Base-by-base conservation (phyloP, 371 early-diverging fungal genomes). In the Actinomortierella wolfii region DNA sequence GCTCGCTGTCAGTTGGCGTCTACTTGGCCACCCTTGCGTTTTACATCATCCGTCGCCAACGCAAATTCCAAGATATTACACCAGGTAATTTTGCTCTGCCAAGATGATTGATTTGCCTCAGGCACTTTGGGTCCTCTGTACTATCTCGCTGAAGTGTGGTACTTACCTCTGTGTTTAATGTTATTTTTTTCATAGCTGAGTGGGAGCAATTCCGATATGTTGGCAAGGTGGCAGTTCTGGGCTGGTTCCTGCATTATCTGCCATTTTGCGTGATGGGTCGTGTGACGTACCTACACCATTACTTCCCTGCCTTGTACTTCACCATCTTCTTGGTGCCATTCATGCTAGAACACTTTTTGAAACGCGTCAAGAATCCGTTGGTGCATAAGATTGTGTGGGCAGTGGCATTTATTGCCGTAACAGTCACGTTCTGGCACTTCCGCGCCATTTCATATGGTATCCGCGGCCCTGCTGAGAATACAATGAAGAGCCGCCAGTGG, bases 251-350 rank as follows among this genome's bases (percentile, higher is more conserved):
- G 57, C 99, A 99, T 77, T 99, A 96, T 80, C 53, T 95, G 21
- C 99, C 99, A 14, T 99, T 99, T 81, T 97, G 87, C 71, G 87
- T 97, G 51, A 97, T 99, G 95, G 97, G 96, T 13, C 92, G 99
- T 50, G 99, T 99, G 45, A 92, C 93, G 0, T 98, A 97, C 66
- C 81, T 98, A 44, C 99, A 99, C 76, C 99, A 99, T 76, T 99
- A 99, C 79, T 97, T 97, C 81, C 99, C 99, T 0, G 95, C 99
- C 0, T 81, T 99, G 34, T 98, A 98, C 80, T 99, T 99, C 79
- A 87, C 91, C 34, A 87, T 96, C 51, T 78, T 97, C 42, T 79
- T 89, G 77, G 82, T 83, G 20, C 84, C 85, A 28, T 90, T 83
- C 73, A 57, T 93, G 56, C 49, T 94, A 26, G 96, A 97, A 63